These are phyloP conservation scores for Yamagishiella unicocca DNA, from an alignment of 139 green algal genomes.

Conservation along the genomic window DNA sequence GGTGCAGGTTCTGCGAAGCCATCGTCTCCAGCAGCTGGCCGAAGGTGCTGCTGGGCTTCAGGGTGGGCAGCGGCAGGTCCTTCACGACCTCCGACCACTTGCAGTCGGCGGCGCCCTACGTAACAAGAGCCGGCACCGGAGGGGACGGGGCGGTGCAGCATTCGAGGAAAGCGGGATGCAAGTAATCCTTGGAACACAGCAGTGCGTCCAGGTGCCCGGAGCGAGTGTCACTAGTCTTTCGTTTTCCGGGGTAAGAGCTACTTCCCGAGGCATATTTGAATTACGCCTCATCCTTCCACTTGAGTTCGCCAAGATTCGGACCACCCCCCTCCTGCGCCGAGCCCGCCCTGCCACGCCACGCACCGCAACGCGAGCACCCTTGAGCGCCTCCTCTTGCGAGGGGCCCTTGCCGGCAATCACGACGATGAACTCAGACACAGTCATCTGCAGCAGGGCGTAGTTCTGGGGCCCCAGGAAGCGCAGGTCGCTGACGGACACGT, in stretches of 20 bases:
- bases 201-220: too few relatives aligned
- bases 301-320: too few relatives aligned
- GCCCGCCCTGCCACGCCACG: background rate
- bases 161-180: too few relatives aligned
- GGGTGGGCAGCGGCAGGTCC: conserved; percentile 40
- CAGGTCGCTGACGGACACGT: conserved; percentile 74
- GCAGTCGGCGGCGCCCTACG: conserved; percentile 30
- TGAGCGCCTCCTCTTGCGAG: conserved; percentile 17
- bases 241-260: too few relatives aligned
- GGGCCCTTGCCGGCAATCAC: conserved; percentile 40
- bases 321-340: too few relatives aligned
- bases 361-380: conserved; percentile 38
- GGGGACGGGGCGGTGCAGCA: too few relatives aligned
- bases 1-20: conserved; percentile 58
- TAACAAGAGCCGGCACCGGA: too few relatives aligned
- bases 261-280: too few relatives aligned
- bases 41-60: conserved; percentile 50
- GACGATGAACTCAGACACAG: conserved; percentile 44
- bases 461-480: conserved; percentile 44
- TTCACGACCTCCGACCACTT: conserved; percentile 50
- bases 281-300: too few relatives aligned
- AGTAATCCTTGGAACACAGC: too few relatives aligned
- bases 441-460: conserved; percentile 37
- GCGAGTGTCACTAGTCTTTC: too few relatives aligned
- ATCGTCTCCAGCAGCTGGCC: conserved; percentile 52